Conservation (phyloP, 2,329 filamentous ascomycete species). For the Plenodomus biglobosus region DNA sequence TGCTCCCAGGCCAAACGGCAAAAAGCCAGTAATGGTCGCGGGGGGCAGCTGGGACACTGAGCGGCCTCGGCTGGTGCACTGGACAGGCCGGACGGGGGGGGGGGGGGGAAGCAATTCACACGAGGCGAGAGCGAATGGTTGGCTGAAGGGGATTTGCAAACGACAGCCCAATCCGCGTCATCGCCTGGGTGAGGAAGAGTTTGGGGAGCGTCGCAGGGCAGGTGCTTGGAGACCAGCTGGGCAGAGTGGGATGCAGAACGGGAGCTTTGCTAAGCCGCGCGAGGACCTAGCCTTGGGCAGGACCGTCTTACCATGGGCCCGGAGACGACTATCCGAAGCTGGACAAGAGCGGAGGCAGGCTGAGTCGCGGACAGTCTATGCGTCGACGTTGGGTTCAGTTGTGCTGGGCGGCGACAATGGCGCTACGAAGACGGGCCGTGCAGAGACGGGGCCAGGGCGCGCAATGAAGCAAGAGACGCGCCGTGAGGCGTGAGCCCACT, state of each 20-base stretch:
- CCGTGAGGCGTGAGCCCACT: background rate
- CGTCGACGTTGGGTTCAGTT: constrained; percentile 37
- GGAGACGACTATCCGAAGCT: constrained; percentile 41
- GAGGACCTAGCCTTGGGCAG: constrained; percentile 36
- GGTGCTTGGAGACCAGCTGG: constrained; percentile 30
- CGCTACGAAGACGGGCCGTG: constrained; percentile 32
- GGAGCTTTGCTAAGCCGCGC: constrained; percentile 37
- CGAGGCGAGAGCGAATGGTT: constrained; percentile 34
- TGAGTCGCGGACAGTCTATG: constrained; percentile 36
- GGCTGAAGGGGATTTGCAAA: constrained; percentile 28
- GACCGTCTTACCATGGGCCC: constrained; percentile 43
- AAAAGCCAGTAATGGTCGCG: constrained; percentile 27
- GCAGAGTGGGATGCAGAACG: constrained; percentile 35
- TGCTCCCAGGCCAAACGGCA: constrained; percentile 29
- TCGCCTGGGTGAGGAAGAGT: constrained; percentile 30
- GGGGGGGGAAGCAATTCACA: constrained; percentile 26
- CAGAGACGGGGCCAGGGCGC: constrained; percentile 30
- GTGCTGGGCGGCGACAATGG: constrained; percentile 31
- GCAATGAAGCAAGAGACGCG: constrained; percentile 16
- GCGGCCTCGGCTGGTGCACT: constrained; percentile 36
- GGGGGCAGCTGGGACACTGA: constrained; percentile 27
- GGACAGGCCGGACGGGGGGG: constrained; percentile 17
- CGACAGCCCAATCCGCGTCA: constrained; percentile 40
- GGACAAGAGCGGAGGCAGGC: constrained; percentile 25
- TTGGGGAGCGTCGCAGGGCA: constrained; percentile 43